Percentiles rank a stretch among this genome's conserved stretches.
phyloP scores from a whole-genome alignment of 2,329 filamentous ascomycete species.

The Samsoniella hepiali region DNA sequence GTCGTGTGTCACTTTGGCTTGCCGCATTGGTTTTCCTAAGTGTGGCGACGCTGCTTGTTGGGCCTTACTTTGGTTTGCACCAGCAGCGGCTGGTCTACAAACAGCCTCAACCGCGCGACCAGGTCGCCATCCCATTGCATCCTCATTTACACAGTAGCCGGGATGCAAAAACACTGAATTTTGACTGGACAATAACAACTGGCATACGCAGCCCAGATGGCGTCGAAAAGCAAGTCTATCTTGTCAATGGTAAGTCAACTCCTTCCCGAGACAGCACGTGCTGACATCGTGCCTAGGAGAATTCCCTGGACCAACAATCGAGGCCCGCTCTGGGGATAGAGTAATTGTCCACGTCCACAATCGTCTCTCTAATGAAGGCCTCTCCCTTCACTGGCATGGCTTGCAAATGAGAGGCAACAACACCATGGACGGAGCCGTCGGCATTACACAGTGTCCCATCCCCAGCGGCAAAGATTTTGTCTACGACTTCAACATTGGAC shows the following conservation, averaged over 20 bases:
- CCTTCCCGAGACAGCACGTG: neutral
- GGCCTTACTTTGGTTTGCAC: neutral
- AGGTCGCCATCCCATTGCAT: conserved; percentile 15
- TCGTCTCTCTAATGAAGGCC: conserved; percentile 47
- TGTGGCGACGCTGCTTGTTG: neutral
- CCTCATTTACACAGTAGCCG: conserved; percentile 6
- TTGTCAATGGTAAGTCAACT: conserved; percentile 18
- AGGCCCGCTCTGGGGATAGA: conserved; percentile 49
- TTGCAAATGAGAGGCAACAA: conserved; percentile 43
- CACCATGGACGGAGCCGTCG: conserved; percentile 46
- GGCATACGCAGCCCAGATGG: conserved; percentile 17
- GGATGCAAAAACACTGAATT: neutral
- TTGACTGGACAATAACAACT: conserved; percentile 16
- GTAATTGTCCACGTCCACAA: conserved; percentile 63
- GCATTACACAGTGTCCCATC: conserved; percentile 41
- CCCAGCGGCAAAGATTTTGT: conserved; percentile 33
- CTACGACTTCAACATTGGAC: conserved; percentile 50
- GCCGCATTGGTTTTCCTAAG: neutral
- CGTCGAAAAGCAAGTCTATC: conserved; percentile 18
- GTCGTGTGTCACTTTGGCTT: neutral
- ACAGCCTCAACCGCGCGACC: neutral
- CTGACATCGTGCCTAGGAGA: conserved; percentile 11
- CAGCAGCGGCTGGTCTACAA: neutral
- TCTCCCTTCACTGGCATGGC: conserved; percentile 50
- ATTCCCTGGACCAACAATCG: conserved; percentile 44